Percentiles rank a stretch among this genome's conserved stretches.
Evolutionary conservation across 208 protist species (phyloP).

Genomic region (Acanthamoeba castellanii): DNA sequence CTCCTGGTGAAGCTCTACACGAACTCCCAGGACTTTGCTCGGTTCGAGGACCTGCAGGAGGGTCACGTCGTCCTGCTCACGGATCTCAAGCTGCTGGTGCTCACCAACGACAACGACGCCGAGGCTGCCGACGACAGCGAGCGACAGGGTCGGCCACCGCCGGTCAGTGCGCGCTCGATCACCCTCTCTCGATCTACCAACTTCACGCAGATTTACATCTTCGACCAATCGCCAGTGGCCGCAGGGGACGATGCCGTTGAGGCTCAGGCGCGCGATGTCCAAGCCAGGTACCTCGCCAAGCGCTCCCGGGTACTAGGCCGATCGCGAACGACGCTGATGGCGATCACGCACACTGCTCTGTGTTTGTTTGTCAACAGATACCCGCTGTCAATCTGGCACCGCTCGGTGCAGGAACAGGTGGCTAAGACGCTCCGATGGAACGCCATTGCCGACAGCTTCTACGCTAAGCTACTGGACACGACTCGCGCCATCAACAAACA

Average conservation of each 20-base stretch:
- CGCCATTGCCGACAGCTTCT: neutral
- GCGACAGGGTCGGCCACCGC: neutral
- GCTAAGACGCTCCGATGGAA: slow-evolving; percentile 20
- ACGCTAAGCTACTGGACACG: neutral
- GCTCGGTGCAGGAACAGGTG: neutral
- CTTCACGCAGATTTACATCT: slow-evolving; percentile 8
- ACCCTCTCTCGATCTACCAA: slow-evolving; percentile 14
- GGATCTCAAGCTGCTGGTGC: slow-evolving; percentile 29
- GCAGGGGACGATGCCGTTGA: neutral
- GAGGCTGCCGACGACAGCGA: neutral
- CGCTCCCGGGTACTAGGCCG: neutral
- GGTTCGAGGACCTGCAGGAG: slow-evolving; percentile 26
- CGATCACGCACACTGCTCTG: neutral
- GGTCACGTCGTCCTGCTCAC: slow-evolving; percentile 58
- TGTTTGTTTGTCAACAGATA: neutral
- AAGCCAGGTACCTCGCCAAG: neutral
- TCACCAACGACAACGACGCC: neutral
- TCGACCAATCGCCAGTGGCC: neutral
- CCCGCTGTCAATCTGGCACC: slow-evolving; percentile 21
- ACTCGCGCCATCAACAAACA: neutral
- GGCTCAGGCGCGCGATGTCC: neutral
- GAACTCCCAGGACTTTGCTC: slow-evolving; percentile 44
- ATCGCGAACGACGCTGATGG: neutral
- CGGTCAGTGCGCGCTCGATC: neutral
- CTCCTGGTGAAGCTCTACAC: slow-evolving; percentile 68